phyloP scores from a whole-genome alignment of 495 filamentous ascomycete genomes.

The Pseudevernia furfuracea region DNA sequence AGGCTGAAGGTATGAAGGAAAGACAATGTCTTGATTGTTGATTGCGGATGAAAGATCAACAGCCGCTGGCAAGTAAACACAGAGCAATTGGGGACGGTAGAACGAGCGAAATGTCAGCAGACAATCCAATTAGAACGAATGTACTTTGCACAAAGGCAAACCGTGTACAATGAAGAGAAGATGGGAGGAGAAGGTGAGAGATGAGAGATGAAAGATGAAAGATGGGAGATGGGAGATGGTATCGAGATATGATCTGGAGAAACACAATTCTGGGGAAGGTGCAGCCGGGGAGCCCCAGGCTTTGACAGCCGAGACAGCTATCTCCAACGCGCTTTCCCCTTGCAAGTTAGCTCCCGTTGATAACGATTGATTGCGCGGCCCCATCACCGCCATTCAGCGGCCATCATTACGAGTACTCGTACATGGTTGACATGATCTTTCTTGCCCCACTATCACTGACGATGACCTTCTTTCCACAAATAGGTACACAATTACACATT shows the following conservation, averaged over 20 bases:
- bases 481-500: background rate
- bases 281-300: slow-evolving; percentile 1
- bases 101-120: slow-evolving; percentile 10
- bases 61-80: slow-evolving; percentile 3
- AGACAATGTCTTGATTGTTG: background rate
- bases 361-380: slow-evolving; percentile 5
- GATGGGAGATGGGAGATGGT: background rate
- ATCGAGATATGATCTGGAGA: background rate
- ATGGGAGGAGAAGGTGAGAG: background rate
- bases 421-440: background rate
- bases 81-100: background rate
- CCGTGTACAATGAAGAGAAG: background rate
- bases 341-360: background rate
- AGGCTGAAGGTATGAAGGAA: background rate
- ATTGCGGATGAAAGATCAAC: slow-evolving; percentile 3
- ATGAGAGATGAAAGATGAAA: background rate
- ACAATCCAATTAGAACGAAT: background rate
- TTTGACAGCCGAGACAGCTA: no score
- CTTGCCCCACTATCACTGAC: background rate
- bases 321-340: background rate
- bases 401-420: no score
- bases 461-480: background rate
- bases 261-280: background rate
- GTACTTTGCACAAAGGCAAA: background rate
- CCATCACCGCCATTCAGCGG: no score